Base-by-base conservation (phyloP, 2,329 filamentous ascomycete species). In the Cordyceps pruinosa region DNA sequence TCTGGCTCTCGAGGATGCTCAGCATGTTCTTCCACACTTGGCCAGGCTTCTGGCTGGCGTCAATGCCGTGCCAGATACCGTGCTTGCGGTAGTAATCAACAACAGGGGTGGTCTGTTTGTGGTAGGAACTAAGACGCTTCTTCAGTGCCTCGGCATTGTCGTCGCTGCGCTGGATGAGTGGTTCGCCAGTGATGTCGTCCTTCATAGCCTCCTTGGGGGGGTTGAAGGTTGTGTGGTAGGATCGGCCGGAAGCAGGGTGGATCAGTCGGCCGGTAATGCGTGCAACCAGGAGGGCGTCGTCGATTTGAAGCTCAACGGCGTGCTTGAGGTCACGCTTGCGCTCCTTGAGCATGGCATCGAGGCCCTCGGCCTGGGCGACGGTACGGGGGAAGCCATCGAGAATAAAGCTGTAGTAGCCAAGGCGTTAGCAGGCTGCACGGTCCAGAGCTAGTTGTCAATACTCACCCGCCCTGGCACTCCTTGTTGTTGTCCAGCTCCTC, bases 201-300 rank as follows among this genome's bases (percentile, higher is more conserved):
- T 86, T 96, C 94, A 97, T 97, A 63, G 83, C 69, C 67, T 85
- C 77, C 85, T 97, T 96, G 68, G 94, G 94, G 52, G 94, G 94
- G 84, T 97, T 97, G 86, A 99, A 99, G 74, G 94, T 88, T 77
- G 88, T 94, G 85, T 99, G 94, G 81, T 99, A 99, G 65, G 89
- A 91, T 70, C 94, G 91, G 64, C 94, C 94, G 57, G 92, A 97
- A 53, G 93, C 93, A 58, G 93, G 93, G 82, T 99, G 94, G 66
- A 99, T 81, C 61, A 99, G 82, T 69, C 94, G 93, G 68, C 94
- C 94, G 60, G 94, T 99, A 75, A 99, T 97, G 70, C 94, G 90
- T 65, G 92, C 87, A 61, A 99, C 93, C 59, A 99, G 86, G 58
- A 99, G 87, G 42, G 83, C 83, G 72, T 97, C 94, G 75, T 97